Percentiles rank a stretch among this genome's conserved stretches.
phyloP scores from a whole-genome alignment of 1,284 basidiomycete species.

The Pascua guehoae region DNA sequence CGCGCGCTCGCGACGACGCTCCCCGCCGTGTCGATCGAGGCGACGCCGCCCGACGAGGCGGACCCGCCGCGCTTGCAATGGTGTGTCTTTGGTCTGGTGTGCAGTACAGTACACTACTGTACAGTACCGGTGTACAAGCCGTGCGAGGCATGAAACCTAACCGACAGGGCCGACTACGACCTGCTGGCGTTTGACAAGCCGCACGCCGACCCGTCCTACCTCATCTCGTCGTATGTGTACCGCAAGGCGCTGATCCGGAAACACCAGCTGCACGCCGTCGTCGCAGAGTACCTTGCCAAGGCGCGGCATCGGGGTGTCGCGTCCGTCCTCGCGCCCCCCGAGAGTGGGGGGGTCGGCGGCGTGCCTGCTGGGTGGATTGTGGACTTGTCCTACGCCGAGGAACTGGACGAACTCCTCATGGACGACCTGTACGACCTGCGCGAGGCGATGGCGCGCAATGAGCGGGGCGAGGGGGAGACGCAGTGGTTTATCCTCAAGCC shows the following conservation, averaged over 20 bases:
- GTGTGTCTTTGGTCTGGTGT: slow-evolving; percentile 16
- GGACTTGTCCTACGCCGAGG: slow-evolving; percentile 87
- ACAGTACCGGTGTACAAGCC: too few relatives aligned
- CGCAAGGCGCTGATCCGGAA: slow-evolving; percentile 93
- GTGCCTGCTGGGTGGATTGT: slow-evolving; percentile 81
- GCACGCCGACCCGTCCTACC: slow-evolving; percentile 51
- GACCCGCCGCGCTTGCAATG: slow-evolving; percentile 44
- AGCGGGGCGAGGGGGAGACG: slow-evolving; percentile 43
- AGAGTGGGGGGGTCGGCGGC: slow-evolving; percentile 41
- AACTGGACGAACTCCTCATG: slow-evolving; percentile 87
- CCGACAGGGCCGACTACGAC: slow-evolving; percentile 60
- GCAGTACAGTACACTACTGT: too few relatives aligned
- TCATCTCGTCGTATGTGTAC: slow-evolving; percentile 83
- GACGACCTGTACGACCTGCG: slow-evolving; percentile 92
- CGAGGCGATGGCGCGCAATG: slow-evolving; percentile 57
- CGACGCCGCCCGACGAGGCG: slow-evolving; percentile 29
- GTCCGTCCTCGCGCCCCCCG: slow-evolving; percentile 9
- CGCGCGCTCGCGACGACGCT: slow-evolving; percentile 55
- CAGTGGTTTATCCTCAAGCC: slow-evolving; percentile 94
- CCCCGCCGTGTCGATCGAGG: slow-evolving; percentile 34
- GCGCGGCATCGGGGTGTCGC: slow-evolving; percentile 47
- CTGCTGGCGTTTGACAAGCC: slow-evolving; percentile 71
- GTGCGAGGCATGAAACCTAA: too few relatives aligned
- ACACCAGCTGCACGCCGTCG: slow-evolving; percentile 78
- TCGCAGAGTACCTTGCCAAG: slow-evolving; percentile 72